Evolutionary conservation across 139 green algal genomes (phyloP), one percentile per base, ranked within the genome.

Genomic region (Pseudopediastrum boryanum): DNA sequence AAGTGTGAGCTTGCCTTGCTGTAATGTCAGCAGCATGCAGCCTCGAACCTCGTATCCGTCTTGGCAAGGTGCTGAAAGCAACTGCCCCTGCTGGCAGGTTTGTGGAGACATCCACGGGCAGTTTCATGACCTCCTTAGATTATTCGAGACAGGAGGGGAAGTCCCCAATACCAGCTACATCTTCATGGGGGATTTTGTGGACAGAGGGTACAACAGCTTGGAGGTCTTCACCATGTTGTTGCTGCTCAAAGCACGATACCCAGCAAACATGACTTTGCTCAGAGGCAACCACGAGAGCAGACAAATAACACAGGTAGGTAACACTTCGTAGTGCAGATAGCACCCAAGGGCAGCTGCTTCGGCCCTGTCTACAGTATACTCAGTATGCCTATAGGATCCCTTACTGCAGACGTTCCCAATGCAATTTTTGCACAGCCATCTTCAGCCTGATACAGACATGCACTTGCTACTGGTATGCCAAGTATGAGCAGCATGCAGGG

Each of bases 171-270:
- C 95, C 16, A 98, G 94, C 84, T 99, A 99, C 90, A 97, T 99
- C 67, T 99, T 99, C 87, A 98, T 99, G 96, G 96, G 97, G 2
- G 97, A 99, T 80, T 99, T 99, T 86, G 97, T 99, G 52, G 97
- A 99, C 86, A 86, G 97, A 2, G 96, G 97, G 9, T 99, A 99
- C 90, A 99, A 99, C 89, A 97, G 89, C 66, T 80, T 99, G 35
- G 97, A 99, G 89, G 90, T 95, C 8, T 99, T 99, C 85, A 99
- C 95, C 1, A 84, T 99, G 83, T 90, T 99, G n/a, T 89, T 99
- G 88, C 84, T 99, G 51, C 89, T 99, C 27, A 99, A 99, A 63
- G 94, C 93, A 2, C 86, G 94, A 9, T 98, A 91, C 46, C 96
- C 96, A 9, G 93, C 94, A 1, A 88, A 97, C 89, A 96, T 99